These are phyloP conservation scores for Hysterium pulicare DNA, from an alignment of 2,329 filamentous ascomycete species.

Conservation along the genomic window DNA sequence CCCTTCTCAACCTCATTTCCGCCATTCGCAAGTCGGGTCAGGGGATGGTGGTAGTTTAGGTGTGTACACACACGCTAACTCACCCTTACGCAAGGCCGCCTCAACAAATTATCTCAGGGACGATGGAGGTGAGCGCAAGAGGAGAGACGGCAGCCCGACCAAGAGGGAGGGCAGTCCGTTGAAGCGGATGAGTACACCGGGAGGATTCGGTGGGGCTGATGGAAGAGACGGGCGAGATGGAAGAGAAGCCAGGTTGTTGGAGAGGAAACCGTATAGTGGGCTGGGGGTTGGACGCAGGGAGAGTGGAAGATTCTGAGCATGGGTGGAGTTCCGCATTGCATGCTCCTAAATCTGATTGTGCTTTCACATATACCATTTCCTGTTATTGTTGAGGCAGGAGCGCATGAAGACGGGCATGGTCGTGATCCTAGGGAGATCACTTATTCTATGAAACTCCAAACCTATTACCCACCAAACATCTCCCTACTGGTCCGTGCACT, in stretches of 20 bases:
- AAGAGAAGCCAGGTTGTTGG: conserved; percentile 6
- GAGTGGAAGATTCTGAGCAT: conserved; percentile 21
- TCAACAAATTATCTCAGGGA: conserved; percentile 52
- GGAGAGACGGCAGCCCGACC: conserved; percentile 31
- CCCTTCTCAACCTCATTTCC: conserved; percentile 52
- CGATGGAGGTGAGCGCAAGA: conserved; percentile 23
- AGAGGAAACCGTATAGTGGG: conserved; percentile 19
- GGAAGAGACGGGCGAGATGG: conserved; percentile 13
- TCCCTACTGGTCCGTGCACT: no score
- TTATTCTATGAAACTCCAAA: no score
- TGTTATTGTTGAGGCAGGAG: no score
- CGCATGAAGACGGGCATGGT: no score
- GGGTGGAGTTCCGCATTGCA: no score
- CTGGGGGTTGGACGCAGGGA: conserved; percentile 26
- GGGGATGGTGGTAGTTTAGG: conserved; percentile 76
- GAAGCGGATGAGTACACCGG: conserved; percentile 43
- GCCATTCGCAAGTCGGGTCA: conserved; percentile 38
- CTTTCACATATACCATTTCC: no score
- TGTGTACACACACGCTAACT: conserved; percentile 74
- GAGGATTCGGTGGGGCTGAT: conserved; percentile 10
- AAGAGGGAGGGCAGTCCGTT: conserved; percentile 41
- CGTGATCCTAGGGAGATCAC: no score
- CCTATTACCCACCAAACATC: no score
- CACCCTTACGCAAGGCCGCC: conserved; percentile 75
- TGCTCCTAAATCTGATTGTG: no score